These are phyloP conservation scores for Hygrophorus russula DNA, from an alignment of 768 basidiomycete species.

Conservation along the genomic window DNA sequence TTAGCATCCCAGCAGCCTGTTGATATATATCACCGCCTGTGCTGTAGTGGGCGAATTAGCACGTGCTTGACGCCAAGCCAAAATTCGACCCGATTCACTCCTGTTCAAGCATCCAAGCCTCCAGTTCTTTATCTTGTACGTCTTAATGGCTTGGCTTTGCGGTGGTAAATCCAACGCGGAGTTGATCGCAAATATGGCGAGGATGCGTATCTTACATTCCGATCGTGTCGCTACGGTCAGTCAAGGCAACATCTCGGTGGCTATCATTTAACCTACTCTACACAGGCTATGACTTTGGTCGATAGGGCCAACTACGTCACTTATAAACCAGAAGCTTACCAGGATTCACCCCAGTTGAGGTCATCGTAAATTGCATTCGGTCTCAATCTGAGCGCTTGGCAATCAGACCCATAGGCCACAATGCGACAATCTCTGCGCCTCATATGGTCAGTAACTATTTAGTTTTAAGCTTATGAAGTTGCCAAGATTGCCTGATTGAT, in stretches of 20 bases:
- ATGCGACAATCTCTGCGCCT: constrained; percentile 91
- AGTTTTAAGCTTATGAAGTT: neutral
- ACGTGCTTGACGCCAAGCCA: too few species aligned
- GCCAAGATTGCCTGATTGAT: neutral
- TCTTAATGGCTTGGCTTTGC: constrained; percentile 76
- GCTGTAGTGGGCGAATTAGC: neutral
- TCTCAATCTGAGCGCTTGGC: neutral
- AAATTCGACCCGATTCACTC: too few species aligned
- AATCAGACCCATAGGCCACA: constrained; percentile 59
- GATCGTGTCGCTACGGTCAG: constrained; percentile 46
- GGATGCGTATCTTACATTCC: constrained; percentile 42
- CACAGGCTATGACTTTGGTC: constrained; percentile 56
- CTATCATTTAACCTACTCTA: neutral
- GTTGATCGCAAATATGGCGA: constrained; percentile 58
- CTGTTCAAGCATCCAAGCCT: too few species aligned
- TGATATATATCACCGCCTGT: neutral
- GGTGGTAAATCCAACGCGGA: constrained; percentile 59
- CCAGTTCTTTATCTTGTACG: too few species aligned
- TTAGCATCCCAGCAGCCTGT: neutral
- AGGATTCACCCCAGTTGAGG: constrained; percentile 67
- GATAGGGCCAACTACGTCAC: constrained; percentile 63
- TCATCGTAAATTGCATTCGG: neutral
- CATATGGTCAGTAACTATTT: constrained; percentile 63
- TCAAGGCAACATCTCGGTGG: neutral
- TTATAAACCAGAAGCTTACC: constrained; percentile 44